These are phyloP conservation scores for Termitomyces sp. DNA, from an alignment of 768 basidiomycete species.

Conservation along the genomic window DNA sequence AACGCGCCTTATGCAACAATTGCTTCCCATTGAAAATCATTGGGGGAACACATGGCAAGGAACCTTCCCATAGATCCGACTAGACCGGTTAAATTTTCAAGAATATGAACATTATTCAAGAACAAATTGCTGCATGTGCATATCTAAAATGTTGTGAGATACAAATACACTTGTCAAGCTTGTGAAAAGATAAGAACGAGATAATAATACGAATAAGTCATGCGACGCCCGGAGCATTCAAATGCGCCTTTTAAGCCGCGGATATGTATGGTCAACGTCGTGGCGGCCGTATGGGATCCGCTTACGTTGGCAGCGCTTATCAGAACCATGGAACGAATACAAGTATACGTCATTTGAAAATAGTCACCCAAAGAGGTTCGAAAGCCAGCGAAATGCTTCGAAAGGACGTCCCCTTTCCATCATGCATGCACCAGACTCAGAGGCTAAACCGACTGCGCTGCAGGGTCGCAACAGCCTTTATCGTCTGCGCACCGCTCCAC, in stretches of 20 bases:
- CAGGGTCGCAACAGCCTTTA: slow-evolving; percentile 14
- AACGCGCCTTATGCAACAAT: neutral
- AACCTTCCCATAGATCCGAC: neutral
- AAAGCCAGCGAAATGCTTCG: neutral
- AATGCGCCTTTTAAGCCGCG: slow-evolving; percentile 1
- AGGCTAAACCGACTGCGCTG: slow-evolving; percentile 28
- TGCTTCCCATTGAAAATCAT: neutral
- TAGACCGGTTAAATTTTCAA: neutral
- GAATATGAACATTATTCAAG: neutral
- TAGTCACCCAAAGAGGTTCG: no score
- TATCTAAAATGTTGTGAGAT: neutral
- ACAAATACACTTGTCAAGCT: neutral
- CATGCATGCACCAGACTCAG: slow-evolving; percentile 7
- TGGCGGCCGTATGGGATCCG: neutral
- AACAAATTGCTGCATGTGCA: neutral
- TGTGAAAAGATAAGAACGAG: neutral
- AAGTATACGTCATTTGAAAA: neutral
- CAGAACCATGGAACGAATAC: neutral
- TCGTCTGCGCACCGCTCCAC: slow-evolving; percentile 24
- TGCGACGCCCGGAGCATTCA: neutral
- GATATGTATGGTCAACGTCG: neutral
- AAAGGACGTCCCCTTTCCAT: neutral
- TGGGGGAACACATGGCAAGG: neutral
- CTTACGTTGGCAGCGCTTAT: slow-evolving; percentile 2
- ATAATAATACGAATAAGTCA: neutral